Conservation (phyloP, 495 filamentous ascomycete genomes). For the Penicillium bovifimosum region DNA sequence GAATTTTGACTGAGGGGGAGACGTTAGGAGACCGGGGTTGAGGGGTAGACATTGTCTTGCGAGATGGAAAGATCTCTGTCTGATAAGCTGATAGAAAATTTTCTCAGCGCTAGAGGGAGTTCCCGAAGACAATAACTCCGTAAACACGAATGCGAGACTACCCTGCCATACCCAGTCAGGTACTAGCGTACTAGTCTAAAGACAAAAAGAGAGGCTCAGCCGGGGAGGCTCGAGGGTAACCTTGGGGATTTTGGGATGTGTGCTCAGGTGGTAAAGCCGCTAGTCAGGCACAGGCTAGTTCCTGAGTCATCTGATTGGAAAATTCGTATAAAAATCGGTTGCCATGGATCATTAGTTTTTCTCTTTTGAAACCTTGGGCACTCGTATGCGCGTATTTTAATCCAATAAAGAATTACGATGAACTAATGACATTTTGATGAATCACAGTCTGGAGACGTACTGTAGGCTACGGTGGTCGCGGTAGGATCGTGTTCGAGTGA, state of each 20-base stretch:
- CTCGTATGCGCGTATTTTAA: not conserved
- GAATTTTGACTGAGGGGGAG: too few relatives aligned
- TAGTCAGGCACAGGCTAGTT: slow-evolving; percentile 4
- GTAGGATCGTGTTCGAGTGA: not conserved
- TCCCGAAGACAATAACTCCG: too few relatives aligned
- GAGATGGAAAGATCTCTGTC: too few relatives aligned
- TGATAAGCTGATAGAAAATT: too few relatives aligned
- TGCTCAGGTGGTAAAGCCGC: not conserved
- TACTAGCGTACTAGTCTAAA: not conserved
- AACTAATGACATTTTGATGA: too few relatives aligned
- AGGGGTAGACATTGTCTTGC: too few relatives aligned
- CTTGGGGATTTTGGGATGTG: too few relatives aligned
- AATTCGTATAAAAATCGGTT: not conserved
- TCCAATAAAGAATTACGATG: too few relatives aligned
- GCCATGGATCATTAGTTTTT: not conserved
- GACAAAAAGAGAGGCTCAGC: not conserved
- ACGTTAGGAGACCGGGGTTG: too few relatives aligned
- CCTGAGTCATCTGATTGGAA: slow-evolving; percentile 5
- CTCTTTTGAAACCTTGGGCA: too few relatives aligned
- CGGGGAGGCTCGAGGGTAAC: not conserved
- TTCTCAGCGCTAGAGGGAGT: too few relatives aligned
- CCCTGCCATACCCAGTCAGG: not conserved
- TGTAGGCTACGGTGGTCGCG: not conserved
- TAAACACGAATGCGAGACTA: not conserved
- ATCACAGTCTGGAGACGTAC: not conserved